Conservation (phyloP, 106 monocot genomes). For the Acorus calamus region DNA sequence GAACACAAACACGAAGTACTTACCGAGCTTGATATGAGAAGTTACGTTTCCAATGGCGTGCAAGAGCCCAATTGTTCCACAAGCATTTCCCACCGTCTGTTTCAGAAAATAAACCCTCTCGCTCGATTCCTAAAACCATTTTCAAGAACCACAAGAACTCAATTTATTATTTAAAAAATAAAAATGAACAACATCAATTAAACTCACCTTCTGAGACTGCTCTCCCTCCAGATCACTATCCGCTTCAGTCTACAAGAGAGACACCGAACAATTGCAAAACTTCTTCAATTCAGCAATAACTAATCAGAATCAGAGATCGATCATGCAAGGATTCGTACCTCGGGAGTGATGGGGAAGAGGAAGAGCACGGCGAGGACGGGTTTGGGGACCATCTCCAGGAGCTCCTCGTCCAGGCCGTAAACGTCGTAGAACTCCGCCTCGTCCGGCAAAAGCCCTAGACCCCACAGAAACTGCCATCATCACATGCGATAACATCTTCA, state of each 20-base stretch:
- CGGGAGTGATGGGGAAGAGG: constrained; percentile 48
- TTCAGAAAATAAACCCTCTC: constrained; percentile 50
- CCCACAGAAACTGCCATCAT: constrained; percentile 62
- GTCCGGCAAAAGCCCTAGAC: constrained; percentile 70
- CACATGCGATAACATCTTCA: too few species aligned
- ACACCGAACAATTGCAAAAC: too few species aligned
- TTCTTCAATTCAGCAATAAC: neutral
- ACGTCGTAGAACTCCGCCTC: constrained; percentile 86
- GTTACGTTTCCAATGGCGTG: constrained; percentile 66
- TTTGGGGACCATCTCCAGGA: constrained; percentile 81
- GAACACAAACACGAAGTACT: neutral
- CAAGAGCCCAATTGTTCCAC: constrained; percentile 73
- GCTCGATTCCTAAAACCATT: constrained; percentile 24
- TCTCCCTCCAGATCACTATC: constrained; percentile 9
- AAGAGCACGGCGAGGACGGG: constrained; percentile 91
- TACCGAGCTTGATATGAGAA: constrained; percentile 49
- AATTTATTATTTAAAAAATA: neutral
- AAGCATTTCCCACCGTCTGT: constrained; percentile 71
- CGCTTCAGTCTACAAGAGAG: constrained; percentile 10
- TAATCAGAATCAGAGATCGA: neutral
- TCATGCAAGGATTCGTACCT: constrained; percentile 16
- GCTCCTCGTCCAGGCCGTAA: constrained; percentile 78
- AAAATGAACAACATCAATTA: neutral
- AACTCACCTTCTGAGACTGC: neutral
- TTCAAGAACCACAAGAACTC: neutral